These are phyloP conservation scores for Trichosporon sp. DNA, from an alignment of 1,284 basidiomycete genomes.

Conservation along the genomic window DNA sequence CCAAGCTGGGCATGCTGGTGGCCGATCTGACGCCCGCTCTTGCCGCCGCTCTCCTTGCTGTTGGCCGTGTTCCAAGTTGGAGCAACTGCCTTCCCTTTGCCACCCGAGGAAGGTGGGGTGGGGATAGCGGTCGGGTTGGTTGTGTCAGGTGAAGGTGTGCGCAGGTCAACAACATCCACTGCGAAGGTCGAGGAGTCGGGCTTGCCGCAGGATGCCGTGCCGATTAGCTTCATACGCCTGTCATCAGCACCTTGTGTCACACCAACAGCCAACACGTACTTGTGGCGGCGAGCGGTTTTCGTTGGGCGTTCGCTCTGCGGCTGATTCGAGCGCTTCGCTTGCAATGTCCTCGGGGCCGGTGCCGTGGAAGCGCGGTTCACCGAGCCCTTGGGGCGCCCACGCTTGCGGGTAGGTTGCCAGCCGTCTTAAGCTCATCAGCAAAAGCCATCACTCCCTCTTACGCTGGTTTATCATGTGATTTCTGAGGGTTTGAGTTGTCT, in stretches of 20 bases:
- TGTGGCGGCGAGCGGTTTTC: not conserved
- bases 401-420: not conserved
- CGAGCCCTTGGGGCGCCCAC: not conserved
- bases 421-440: not conserved
- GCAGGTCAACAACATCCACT: not conserved
- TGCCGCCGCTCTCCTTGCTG: not conserved
- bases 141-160: not conserved
- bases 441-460: not conserved
- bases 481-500: not conserved
- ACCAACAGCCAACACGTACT: not conserved
- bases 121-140: not conserved
- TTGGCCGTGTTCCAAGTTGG: not conserved
- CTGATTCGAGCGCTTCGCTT: too few relatives aligned
- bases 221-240: not conserved
- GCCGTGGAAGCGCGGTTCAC: not conserved
- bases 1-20: not conserved
- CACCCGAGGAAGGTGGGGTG: not conserved
- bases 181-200: not conserved
- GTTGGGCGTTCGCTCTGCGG: not conserved
- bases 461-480: not conserved
- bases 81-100: not conserved
- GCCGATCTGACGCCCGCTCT: not conserved
- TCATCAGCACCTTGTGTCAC: not conserved
- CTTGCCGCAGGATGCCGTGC: not conserved
- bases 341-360: not conserved